Percentiles rank a stretch among this genome's conserved stretches.
Evolutionary conservation across 108 stramenopile genomes (phyloP).

Genomic region (Cyclotella choctawhatcheeana): DNA sequence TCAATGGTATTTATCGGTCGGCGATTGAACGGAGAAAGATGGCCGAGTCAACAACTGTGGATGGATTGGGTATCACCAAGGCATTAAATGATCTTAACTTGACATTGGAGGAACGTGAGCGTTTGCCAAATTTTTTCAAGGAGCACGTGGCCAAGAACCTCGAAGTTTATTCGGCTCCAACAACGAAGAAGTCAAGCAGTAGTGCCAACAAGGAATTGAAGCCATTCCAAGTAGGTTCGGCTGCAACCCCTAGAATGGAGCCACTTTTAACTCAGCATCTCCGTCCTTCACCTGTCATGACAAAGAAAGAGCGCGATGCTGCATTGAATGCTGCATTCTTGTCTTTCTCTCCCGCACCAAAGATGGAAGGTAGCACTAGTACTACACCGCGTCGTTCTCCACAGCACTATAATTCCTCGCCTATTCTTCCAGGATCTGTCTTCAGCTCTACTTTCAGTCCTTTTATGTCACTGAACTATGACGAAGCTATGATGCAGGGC

Average conservation of each 20-base stretch:
- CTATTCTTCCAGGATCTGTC: constrained; percentile 22
- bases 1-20: constrained; percentile 71
- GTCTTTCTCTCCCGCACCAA: constrained; percentile 28
- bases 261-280: constrained; percentile 23
- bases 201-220: neutral
- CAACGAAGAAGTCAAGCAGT: neutral
- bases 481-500: constrained; percentile 4
- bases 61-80: constrained; percentile 35
- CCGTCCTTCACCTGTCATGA: constrained; percentile 35
- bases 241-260: constrained; percentile 7
- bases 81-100: constrained; percentile 65
- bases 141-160: constrained; percentile 17
- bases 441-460: constrained; percentile 42
- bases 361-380: too few species aligned
- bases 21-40: constrained; percentile 74
- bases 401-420: too few species aligned
- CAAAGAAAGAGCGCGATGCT: constrained; percentile 31
- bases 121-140: constrained; percentile 58
- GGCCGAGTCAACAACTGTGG: constrained; percentile 56
- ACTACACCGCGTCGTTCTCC: constrained; percentile 7
- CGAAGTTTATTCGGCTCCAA: constrained; percentile 25
- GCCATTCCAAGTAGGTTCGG: neutral
- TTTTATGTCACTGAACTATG: constrained; percentile 38
- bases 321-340: constrained; percentile 18
- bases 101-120: constrained; percentile 50